Conservation (phyloP, 1,284 basidiomycete genomes). For the Puccinia sorghi region DNA sequence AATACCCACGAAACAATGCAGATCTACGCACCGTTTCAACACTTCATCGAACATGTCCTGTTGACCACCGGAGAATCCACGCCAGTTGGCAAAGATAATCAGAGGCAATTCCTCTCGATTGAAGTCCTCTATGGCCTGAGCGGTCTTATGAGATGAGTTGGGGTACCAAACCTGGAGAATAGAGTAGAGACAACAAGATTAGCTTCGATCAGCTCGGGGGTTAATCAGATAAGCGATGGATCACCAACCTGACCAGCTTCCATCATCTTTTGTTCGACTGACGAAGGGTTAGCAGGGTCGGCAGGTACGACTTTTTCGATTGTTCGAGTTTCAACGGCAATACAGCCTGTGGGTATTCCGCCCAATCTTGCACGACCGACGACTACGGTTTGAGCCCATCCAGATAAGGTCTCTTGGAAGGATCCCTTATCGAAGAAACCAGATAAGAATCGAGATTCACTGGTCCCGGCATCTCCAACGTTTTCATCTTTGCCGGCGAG, state of each 20-base stretch:
- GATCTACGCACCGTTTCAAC: conserved; percentile 55
- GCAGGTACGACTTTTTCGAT: conserved; percentile 96
- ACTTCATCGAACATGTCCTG: conserved; percentile 77
- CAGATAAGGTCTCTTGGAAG: conserved; percentile 92
- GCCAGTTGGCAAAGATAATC: conserved; percentile 99
- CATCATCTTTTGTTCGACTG: conserved; percentile 96
- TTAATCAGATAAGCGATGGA: background rate
- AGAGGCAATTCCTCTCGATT: conserved; percentile 94
- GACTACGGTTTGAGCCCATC: conserved; percentile 98
- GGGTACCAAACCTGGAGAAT: conserved; percentile 80
- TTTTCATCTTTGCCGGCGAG: conserved; percentile 90
- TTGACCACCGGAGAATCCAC: conserved; percentile 99
- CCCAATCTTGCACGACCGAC: conserved; percentile 93
- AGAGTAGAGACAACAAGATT: too few relatives aligned
- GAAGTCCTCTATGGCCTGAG: conserved; percentile 98
- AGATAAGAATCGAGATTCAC: conserved; percentile 69
- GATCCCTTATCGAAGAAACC: conserved; percentile 97
- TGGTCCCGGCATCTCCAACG: conserved; percentile 59
- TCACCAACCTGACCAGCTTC: conserved; percentile 79
- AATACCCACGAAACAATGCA: background rate
- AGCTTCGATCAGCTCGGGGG: background rate
- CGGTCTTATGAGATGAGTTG: conserved; percentile 99
- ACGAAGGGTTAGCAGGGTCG: conserved; percentile 97
- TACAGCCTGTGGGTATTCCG: conserved; percentile 96
- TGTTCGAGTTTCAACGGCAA: conserved; percentile 95